Base-by-base conservation (phyloP, 352 stramenopile species). In the Peronospora destructor region DNA sequence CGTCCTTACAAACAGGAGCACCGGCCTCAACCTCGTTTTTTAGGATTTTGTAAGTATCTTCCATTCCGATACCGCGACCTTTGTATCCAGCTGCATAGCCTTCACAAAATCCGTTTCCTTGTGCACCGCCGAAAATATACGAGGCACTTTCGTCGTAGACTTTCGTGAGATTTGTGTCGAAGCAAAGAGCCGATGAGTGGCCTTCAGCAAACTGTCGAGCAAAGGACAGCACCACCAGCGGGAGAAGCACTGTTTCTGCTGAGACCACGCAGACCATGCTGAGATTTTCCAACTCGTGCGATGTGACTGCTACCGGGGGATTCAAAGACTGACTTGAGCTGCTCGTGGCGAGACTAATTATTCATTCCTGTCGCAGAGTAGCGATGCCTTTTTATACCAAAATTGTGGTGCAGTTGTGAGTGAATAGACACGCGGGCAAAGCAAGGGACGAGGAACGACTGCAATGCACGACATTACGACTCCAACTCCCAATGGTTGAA, bases 41-140 rank as follows among this genome's bases (percentile, higher is more conserved):
- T 33, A 86, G 61, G 63, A 86, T 82, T 45, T 86, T 86, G 62
- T 79, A 67, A 32, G 75, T 86, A 55, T 81, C 83, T 29, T 52
- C 45, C 2, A 61, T 68, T 4, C 75, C 75, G 29, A 84, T 84
- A 33, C 76, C 76, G 28, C 73, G 76, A 4, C 74, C 76, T 0
- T 72, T 72, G 48, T 80, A 87, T 11, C 73, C 74, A 0, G 73
- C 71, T 23, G 68, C 72, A 21, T 86, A 88, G 41, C 76, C 76
- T n/a, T 73, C 63, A 51, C 76, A 88, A 49, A 84, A 84, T 19
- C 74, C 75, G 32, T 86, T 81, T 35, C 71, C 71, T 10, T 74
- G 68, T 19, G 68, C 50, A 23, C 76, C 76, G 28, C 73, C 72
- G 38, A 70, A 85, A 45, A 85, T 85, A 57, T 83, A 85, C 28